Percentiles rank a stretch among this genome's conserved stretches.
Evolutionary conservation across 495 filamentous ascomycete species (phyloP).

Genomic region (Annulohypoxylon nitens): DNA sequence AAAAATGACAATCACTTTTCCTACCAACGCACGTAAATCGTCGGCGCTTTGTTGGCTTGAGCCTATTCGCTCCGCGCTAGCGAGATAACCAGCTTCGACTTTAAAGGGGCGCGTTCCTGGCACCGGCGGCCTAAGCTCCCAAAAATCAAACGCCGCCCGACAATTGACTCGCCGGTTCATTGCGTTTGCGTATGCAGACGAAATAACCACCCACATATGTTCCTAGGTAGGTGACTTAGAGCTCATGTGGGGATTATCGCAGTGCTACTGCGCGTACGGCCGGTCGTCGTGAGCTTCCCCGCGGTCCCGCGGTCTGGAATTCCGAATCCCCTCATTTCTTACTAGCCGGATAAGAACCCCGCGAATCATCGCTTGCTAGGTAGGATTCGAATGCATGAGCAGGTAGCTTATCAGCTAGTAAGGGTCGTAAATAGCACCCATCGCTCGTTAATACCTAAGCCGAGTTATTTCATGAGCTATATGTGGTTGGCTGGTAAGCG

Average conservation of each 20-base stretch:
- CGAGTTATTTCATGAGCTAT: slow-evolving; percentile 35
- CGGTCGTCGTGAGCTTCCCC: slow-evolving; percentile 13
- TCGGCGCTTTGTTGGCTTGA: slow-evolving; percentile 19
- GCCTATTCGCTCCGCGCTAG: slow-evolving; percentile 15
- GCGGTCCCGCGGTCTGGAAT: slow-evolving; percentile 20
- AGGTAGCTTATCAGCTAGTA: slow-evolving; percentile 12
- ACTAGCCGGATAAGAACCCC: slow-evolving; percentile 24
- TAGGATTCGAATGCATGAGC: neutral
- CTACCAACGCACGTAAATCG: slow-evolving; percentile 9
- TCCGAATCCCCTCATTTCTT: slow-evolving; percentile 23
- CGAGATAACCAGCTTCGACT: slow-evolving; percentile 20
- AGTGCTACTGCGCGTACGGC: slow-evolving; percentile 2
- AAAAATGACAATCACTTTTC: neutral
- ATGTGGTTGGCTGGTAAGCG: slow-evolving; percentile 20
- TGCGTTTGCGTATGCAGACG: neutral
- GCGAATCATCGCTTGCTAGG: neutral
- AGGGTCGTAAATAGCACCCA: neutral
- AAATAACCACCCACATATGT: neutral
- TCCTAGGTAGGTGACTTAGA: slow-evolving; percentile 1
- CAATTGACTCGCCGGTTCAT: slow-evolving; percentile 20
- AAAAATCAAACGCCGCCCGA: slow-evolving; percentile 15
- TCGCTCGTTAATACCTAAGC: neutral
- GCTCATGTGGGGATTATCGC: neutral
- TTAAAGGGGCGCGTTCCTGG: slow-evolving; percentile 35
- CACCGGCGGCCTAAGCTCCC: slow-evolving; percentile 15